Percentiles rank a stretch among this genome's conserved stretches.
Conservation (phyloP, 2,329 filamentous ascomycete genomes). For the Cryoendolithus antarcticus region DNA sequence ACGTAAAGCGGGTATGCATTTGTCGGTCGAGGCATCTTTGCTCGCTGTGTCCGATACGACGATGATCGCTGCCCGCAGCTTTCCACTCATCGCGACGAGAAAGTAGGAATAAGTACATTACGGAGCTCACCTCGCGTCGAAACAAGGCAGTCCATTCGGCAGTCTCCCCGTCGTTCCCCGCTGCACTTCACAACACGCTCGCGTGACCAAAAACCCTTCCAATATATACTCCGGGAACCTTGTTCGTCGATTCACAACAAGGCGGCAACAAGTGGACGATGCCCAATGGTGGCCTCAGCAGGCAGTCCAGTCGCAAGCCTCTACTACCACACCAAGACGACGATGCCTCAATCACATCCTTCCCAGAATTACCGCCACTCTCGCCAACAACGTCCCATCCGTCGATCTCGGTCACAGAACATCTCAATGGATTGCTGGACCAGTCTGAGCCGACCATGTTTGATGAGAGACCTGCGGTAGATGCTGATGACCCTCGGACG, state of each 20-base stretch:
- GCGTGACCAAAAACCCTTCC: too few species aligned
- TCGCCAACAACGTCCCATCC: constrained; percentile 2
- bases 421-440: constrained; percentile 18
- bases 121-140: too few species aligned
- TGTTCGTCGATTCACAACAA: too few species aligned
- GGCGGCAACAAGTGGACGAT: too few species aligned
- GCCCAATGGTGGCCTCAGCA: constrained; percentile 1
- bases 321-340: constrained; percentile 11
- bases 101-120: neutral
- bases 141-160: too few species aligned
- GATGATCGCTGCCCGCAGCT: constrained; percentile 64
- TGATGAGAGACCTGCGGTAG: constrained; percentile 13
- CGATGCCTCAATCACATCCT: constrained; percentile 18
- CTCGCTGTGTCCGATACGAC: constrained; percentile 86
- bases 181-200: too few species aligned
- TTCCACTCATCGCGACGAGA: constrained; percentile 8
- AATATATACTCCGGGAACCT: too few species aligned
- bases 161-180: too few species aligned
- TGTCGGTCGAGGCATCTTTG: constrained; percentile 66
- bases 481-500: constrained; percentile 14
- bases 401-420: constrained; percentile 1
- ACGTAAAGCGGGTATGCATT: constrained; percentile 53
- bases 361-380: constrained; percentile 17
- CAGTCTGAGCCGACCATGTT: constrained; percentile 20
- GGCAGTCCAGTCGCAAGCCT: constrained; percentile 10